Base-by-base conservation (phyloP, 106 monocot species). In the Acorus calamus region DNA sequence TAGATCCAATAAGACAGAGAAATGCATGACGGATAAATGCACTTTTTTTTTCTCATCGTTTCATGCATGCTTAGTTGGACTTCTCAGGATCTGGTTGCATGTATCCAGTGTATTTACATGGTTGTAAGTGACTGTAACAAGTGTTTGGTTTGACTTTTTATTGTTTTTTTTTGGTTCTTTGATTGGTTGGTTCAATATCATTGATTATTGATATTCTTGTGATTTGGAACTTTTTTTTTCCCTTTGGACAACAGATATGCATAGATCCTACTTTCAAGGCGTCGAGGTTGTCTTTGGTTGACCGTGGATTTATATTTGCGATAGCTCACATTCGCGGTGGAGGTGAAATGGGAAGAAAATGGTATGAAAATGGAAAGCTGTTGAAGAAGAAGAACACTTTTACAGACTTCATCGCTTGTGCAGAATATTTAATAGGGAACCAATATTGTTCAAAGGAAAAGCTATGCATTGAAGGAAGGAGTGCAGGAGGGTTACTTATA, bases 401-500 rank as follows among this genome's bases (percentile, higher is more conserved):
- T 69, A 76, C 85, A 44, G 96, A 98, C 77, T 98, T 98, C 63
- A 91, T 91, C 45, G 42, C 85, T 8, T 88, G 84, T 73, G 96
- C 96, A 8, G 96, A 98, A 63, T 91, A 88, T 66, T 85, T 98
- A 49, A 83, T 89, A 69, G 73, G 78, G 42, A 91, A 88, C 45
- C 83, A 83, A 4, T 98, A 98, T 67, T 80, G 91, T 44, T 80
- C 84, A 45, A 87, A 76, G 61, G 87, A 91, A 73, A 98, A 83
- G 54, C 52, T 98, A 11, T 91, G 91, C 49, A 88, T 98, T n/a
- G 55, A 83, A 55, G 96, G 96, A 47, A 84, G 96, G 68, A 98
- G 96, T 79, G 96, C 96, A 66, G 96, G 96, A 60, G 96, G 96
- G 43, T 80, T 98, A 70, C 73, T 98, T 46, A 91, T 98, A 61